Evolutionary conservation across 2,329 filamentous ascomycete species (phyloP).

Genomic region (Celoporthe dispersa): DNA sequence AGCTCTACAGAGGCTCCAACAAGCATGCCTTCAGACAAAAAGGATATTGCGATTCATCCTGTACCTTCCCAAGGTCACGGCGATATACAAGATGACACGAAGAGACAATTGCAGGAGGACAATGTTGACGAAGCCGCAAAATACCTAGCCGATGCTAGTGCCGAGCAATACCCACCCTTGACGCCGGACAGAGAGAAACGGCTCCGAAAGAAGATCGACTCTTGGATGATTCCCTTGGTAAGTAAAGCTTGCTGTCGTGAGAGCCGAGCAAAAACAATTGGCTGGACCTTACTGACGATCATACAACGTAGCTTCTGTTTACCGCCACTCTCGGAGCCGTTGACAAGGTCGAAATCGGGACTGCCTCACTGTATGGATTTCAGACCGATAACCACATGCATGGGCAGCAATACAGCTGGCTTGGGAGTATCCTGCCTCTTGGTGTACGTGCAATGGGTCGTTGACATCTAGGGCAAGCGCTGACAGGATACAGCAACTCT

Average conservation of each 20-base stretch:
- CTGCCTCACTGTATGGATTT: slow-evolving; percentile 42
- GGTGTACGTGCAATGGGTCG: slow-evolving; percentile 32
- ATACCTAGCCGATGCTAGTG: slow-evolving; percentile 15
- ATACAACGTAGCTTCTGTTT: slow-evolving; percentile 34
- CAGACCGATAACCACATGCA: slow-evolving; percentile 39
- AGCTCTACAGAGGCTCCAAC: not conserved
- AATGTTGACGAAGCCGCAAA: slow-evolving; percentile 24
- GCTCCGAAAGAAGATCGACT: slow-evolving; percentile 37
- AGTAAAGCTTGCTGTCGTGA: slow-evolving; percentile 10
- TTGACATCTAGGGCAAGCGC: not conserved
- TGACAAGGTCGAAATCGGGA: slow-evolving; percentile 41
- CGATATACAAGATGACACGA: not conserved
- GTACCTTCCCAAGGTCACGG: slow-evolving; percentile 11
- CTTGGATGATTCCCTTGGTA: slow-evolving; percentile 37
- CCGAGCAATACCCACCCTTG: slow-evolving; percentile 32
- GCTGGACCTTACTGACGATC: not conserved
- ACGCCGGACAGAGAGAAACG: slow-evolving; percentile 37
- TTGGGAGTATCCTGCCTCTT: slow-evolving; percentile 39
- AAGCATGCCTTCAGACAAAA: not conserved
- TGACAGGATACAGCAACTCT: slow-evolving; percentile 29
- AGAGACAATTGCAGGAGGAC: not conserved
- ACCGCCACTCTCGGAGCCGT: slow-evolving; percentile 38
- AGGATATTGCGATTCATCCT: not conserved
- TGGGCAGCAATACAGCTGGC: slow-evolving; percentile 40
- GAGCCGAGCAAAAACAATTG: not conserved